phyloP scores from a whole-genome alignment of 257 asterid genomes.

The Ligustrum vulgare region DNA sequence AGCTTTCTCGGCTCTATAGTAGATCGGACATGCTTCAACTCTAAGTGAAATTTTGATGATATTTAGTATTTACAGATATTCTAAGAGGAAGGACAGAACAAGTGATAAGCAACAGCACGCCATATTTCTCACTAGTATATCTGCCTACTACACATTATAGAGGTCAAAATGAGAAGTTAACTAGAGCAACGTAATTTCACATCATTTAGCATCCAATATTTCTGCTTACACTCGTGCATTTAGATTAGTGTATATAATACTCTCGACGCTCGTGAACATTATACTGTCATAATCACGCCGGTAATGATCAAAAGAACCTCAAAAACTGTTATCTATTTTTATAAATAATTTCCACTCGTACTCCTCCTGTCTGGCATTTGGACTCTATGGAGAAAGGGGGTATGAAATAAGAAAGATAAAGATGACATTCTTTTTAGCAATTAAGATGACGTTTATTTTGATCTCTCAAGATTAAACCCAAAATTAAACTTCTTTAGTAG shows the following conservation, averaged over 20 bases:
- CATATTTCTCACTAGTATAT: not conserved
- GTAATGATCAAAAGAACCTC: not conserved
- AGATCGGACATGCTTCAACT: not conserved
- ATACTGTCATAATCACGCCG: not conserved
- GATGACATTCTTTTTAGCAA: not conserved
- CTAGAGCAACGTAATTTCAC: not conserved
- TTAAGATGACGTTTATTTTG: not conserved
- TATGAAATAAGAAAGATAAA: not conserved
- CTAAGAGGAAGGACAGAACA: not conserved
- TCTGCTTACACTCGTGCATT: not conserved
- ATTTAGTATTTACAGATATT: not conserved
- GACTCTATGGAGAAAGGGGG: not conserved
- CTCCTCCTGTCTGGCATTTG: not conserved
- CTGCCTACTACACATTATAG: not conserved
- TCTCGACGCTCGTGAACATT: not conserved
- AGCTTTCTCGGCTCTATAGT: not conserved
- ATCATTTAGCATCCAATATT: not conserved
- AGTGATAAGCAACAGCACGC: not conserved
- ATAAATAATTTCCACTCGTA: not conserved
- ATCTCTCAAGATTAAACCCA: not conserved
- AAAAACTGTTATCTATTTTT: not conserved
- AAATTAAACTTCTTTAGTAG: not conserved
- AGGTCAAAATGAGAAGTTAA: not conserved
- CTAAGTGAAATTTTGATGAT: not conserved
- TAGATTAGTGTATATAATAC: not conserved